Evolutionary conservation across 2,329 filamentous ascomycete genomes (phyloP).

Genomic region (Colletotrichum sidae): DNA sequence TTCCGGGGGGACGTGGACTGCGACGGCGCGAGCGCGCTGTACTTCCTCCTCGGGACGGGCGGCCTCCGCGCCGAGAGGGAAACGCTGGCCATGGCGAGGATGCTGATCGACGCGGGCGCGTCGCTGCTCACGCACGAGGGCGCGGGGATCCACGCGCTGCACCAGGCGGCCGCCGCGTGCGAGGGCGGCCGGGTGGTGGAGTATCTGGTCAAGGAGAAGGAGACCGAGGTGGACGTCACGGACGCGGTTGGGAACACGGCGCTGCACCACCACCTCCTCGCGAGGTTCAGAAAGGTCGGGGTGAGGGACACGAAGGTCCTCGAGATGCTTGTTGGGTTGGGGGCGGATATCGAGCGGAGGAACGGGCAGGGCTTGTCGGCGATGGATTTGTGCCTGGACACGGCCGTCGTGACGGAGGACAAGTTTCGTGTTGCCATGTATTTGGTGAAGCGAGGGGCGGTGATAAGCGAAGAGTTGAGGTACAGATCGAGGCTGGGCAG

Average conservation of each 20-base stretch:
- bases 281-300: slow-evolving; percentile 13
- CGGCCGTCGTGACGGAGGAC: slow-evolving; percentile 5
- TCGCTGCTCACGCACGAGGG: slow-evolving; percentile 26
- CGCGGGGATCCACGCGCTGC: slow-evolving; percentile 21
- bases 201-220: background rate
- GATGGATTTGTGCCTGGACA: slow-evolving; percentile 23
- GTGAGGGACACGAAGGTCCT: background rate
- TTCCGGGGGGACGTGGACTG: slow-evolving; percentile 13
- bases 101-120: slow-evolving; percentile 11
- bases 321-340: slow-evolving; percentile 43
- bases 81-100: slow-evolving; percentile 5
- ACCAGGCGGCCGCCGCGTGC: slow-evolving; percentile 22
- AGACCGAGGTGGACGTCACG: slow-evolving; percentile 2
- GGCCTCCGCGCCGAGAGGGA: background rate
- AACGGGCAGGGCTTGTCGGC: slow-evolving; percentile 11
- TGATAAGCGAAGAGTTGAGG: background rate
- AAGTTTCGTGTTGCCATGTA: slow-evolving; percentile 14
- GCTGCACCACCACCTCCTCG: slow-evolving; percentile 29
- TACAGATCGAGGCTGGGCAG: too few species aligned
- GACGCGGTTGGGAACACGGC: slow-evolving; percentile 27
- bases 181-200: slow-evolving; percentile 16
- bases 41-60: slow-evolving; percentile 27
- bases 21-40: slow-evolving; percentile 28
- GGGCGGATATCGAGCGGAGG: slow-evolving; percentile 45
- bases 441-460: slow-evolving; percentile 12